Evolutionary conservation across 2,329 filamentous ascomycete genomes (phyloP).

Genomic region (Fusarium armeniacum): DNA sequence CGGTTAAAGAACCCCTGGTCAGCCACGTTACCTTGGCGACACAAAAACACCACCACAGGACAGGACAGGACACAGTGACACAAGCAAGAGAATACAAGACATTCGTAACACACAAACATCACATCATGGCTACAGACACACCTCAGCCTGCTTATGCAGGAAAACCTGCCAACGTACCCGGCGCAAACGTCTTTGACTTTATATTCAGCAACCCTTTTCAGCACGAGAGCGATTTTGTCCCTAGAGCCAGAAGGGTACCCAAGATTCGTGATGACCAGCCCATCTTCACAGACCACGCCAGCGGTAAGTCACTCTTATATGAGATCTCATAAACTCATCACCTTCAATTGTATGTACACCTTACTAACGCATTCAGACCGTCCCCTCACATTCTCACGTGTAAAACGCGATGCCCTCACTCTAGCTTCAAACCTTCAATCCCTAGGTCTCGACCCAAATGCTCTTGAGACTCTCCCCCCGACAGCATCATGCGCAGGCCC

Average conservation of each 20-base stretch:
- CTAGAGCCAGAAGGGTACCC: conserved; percentile 51
- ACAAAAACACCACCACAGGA: not conserved
- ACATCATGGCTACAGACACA: conserved; percentile 35
- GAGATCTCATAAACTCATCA: not conserved
- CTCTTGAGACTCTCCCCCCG: conserved; percentile 54
- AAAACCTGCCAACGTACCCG: conserved; percentile 37
- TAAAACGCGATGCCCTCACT: conserved; percentile 54
- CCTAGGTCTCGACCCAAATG: conserved; percentile 55
- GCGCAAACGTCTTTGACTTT: conserved; percentile 55
- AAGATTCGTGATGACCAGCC: conserved; percentile 52
- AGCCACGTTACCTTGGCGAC: conserved; percentile 22
- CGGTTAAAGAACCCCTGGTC: conserved; percentile 4
- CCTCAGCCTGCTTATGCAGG: conserved; percentile 37
- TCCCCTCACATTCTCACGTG: conserved; percentile 54
- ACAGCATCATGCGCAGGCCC: conserved; percentile 57
- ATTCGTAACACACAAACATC: not conserved
- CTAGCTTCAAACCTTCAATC: conserved; percentile 55
- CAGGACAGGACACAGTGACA: not conserved
- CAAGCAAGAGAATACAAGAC: not conserved
- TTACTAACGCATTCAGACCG: conserved; percentile 50
- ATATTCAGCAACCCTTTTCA: conserved; percentile 57
- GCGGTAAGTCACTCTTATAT: conserved; percentile 50
- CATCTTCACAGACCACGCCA: conserved; percentile 59
- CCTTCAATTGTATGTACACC: not conserved
- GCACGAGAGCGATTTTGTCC: conserved; percentile 49